These are phyloP conservation scores for Dysphania ambrosioides DNA, from an alignment of 148 eudicot genomes.

Conservation along the genomic window DNA sequence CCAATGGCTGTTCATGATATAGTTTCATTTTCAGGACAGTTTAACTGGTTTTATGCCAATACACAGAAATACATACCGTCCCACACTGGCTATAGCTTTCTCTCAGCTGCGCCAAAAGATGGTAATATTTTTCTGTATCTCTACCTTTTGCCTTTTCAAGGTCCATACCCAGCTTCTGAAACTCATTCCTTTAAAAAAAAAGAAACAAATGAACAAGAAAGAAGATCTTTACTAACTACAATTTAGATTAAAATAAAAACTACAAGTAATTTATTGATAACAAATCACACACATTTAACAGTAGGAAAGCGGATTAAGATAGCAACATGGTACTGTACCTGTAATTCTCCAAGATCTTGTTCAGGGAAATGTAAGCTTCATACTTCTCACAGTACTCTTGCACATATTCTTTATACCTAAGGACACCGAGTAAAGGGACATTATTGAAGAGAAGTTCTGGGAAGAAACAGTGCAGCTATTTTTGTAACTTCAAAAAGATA, in stretches of 20 bases:
- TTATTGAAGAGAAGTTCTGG: neutral
- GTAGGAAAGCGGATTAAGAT: neutral
- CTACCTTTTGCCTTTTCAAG: conserved; percentile 71
- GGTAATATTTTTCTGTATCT: conserved; percentile 52
- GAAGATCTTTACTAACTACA: neutral
- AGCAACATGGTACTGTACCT: conserved; percentile 37
- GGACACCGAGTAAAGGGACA: conserved; percentile 15
- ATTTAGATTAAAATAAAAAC: too few species aligned
- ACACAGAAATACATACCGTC: conserved; percentile 45
- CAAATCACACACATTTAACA: neutral
- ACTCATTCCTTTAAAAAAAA: conserved; percentile 52
- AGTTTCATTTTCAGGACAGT: neutral
- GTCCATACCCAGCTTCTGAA: conserved; percentile 64
- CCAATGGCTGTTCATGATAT: too few species aligned
- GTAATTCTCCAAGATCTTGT: conserved; percentile 65
- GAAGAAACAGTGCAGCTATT: neutral
- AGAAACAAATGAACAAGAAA: neutral
- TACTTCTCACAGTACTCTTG: conserved; percentile 87
- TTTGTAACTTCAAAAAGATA: neutral
- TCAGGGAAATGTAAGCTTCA: conserved; percentile 63
- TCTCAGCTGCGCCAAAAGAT: conserved; percentile 54
- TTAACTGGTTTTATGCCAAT: neutral
- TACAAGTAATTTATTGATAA: neutral
- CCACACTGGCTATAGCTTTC: conserved; percentile 84
- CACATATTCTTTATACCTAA: conserved; percentile 77